Conservation (phyloP, 2,329 filamentous ascomycete genomes). For the Xylaria sp. region DNA sequence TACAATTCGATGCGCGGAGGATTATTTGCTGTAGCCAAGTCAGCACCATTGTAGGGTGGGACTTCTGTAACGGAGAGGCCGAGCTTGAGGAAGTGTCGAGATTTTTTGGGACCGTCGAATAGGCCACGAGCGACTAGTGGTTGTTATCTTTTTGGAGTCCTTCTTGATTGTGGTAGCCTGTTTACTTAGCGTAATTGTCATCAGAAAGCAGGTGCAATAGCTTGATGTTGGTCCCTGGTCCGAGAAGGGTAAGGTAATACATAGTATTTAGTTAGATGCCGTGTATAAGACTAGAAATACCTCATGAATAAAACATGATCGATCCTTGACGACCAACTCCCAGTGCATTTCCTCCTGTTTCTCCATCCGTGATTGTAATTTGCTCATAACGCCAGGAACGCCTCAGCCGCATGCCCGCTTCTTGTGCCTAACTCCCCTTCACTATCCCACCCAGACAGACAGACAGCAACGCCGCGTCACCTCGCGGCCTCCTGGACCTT, state of each 20-base stretch:
- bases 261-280: constrained; percentile 32
- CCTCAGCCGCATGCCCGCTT: constrained; percentile 23
- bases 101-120: constrained; percentile 78
- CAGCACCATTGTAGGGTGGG: constrained; percentile 93
- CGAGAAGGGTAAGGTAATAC: background rate
- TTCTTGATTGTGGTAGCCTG: background rate
- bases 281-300: constrained; percentile 6
- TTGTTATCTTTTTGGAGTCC: background rate
- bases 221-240: background rate
- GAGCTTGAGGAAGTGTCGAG: constrained; percentile 81
- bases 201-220: background rate
- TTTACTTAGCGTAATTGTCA: background rate
- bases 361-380: constrained; percentile 5
- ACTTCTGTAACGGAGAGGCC: constrained; percentile 89
- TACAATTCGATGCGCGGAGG: constrained; percentile 92
- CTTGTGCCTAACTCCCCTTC: constrained; percentile 6
- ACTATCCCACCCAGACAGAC: constrained; percentile 23
- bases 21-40: constrained; percentile 97
- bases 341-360: constrained; percentile 17
- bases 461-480: constrained; percentile 45
- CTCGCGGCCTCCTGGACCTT: constrained; percentile 86
- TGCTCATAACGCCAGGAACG: constrained; percentile 40
- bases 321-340: constrained; percentile 25
- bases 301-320: constrained; percentile 21
- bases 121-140: constrained; percentile 16